A percentile compares a stretch with the other conserved stretches of the same genome.
Conservation (phyloP, 352 stramenopile genomes). For the Phytophthora lateralis region DNA sequence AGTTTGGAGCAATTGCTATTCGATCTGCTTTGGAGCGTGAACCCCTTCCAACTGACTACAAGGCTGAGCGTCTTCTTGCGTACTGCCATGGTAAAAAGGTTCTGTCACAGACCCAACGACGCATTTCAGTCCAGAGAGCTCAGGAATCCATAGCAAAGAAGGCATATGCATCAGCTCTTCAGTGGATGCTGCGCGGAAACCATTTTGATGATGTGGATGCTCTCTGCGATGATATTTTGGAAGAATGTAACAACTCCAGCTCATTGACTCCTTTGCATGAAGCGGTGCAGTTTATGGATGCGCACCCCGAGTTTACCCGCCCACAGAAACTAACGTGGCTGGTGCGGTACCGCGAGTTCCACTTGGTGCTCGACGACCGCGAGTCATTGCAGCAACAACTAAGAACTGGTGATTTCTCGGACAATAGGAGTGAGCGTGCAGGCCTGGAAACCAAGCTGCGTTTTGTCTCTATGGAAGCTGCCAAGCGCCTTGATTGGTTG, state of each 20-base stretch:
- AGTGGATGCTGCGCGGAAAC: slow-evolving; percentile 68
- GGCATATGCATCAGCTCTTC: slow-evolving; percentile 52
- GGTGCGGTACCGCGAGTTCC: slow-evolving; percentile 71
- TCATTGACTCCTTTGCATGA: slow-evolving; percentile 61
- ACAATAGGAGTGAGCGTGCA: slow-evolving; percentile 26
- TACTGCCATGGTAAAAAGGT: slow-evolving; percentile 61
- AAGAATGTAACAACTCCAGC: slow-evolving; percentile 44
- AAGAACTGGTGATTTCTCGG: slow-evolving; percentile 17
- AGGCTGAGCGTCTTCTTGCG: slow-evolving; percentile 56
- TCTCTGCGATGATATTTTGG: slow-evolving; percentile 60
- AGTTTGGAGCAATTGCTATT: slow-evolving; percentile 50
- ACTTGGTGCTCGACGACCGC: slow-evolving; percentile 70
- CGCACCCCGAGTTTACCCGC: slow-evolving; percentile 43
- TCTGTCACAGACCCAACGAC: slow-evolving; percentile 37
- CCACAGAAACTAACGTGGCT: slow-evolving; percentile 66
- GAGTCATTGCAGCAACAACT: slow-evolving; percentile 47
- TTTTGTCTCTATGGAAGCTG: slow-evolving; percentile 73
- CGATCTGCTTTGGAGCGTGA: slow-evolving; percentile 52
- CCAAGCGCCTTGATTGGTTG: slow-evolving; percentile 59
- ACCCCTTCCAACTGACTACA: slow-evolving; percentile 57
- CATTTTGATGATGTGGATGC: slow-evolving; percentile 62
- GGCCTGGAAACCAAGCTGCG: slow-evolving; percentile 47
- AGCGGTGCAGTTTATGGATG: slow-evolving; percentile 75
- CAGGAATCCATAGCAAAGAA: slow-evolving; percentile 45
- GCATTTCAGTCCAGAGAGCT: slow-evolving; percentile 49